phyloP scores from a whole-genome alignment of 768 basidiomycete genomes.

The Imleria badia region DNA sequence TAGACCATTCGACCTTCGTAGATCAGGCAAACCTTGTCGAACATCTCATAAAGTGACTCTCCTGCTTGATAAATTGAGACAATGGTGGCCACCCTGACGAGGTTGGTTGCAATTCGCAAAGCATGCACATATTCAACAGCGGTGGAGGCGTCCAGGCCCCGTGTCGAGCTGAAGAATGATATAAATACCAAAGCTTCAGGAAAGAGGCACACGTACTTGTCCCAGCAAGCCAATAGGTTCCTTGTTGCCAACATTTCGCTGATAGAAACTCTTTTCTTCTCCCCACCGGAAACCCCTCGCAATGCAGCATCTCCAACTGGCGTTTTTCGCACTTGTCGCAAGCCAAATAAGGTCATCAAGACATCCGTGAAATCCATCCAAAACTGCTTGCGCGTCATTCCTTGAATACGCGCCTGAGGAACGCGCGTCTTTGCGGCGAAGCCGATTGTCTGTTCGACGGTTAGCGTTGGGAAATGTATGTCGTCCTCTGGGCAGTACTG shows the following conservation, averaged over 20 bases:
- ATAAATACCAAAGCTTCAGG: conserved; percentile 42
- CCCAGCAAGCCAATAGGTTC: conserved; percentile 75
- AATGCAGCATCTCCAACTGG: conserved; percentile 80
- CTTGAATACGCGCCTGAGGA: conserved; percentile 52
- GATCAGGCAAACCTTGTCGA: conserved; percentile 70
- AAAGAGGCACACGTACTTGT: conserved; percentile 48
- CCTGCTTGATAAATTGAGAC: conserved; percentile 87
- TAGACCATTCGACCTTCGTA: conserved; percentile 60
- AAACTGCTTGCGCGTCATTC: conserved; percentile 37
- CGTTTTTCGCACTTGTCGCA: conserved; percentile 70
- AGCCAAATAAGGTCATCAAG: conserved; percentile 69
- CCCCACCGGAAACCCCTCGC: conserved; percentile 71
- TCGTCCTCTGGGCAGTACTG: conserved; percentile 85
- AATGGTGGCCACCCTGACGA: conserved; percentile 54
- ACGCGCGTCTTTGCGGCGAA: conserved; percentile 70
- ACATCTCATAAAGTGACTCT: conserved; percentile 62
- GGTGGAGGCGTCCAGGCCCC: conserved; percentile 67
- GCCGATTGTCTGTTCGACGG: conserved; percentile 71
- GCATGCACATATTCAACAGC: conserved; percentile 74
- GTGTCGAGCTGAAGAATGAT: conserved; percentile 54
- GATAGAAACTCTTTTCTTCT: conserved; percentile 83
- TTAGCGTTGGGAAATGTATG: conserved; percentile 81
- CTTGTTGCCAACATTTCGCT: conserved; percentile 70
- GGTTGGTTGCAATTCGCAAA: conserved; percentile 65
- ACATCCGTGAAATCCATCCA: conserved; percentile 39